Base-by-base conservation (phyloP, 73 alveolate genomes). In the Paramecium biaurelia region DNA sequence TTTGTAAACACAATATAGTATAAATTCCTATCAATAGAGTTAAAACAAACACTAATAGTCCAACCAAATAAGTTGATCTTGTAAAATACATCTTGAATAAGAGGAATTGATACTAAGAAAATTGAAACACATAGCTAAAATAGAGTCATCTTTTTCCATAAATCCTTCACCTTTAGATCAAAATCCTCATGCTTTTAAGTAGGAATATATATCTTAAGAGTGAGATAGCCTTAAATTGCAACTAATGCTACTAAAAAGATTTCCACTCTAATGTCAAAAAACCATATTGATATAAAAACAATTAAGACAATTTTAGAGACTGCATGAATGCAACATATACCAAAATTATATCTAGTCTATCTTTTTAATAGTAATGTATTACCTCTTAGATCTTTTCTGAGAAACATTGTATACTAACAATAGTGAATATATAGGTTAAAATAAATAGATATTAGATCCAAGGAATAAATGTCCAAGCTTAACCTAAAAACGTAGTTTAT, bases 401-500 rank as follows among this genome's bases (percentile, higher is more conserved):
- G 3, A 15, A 37, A 34, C 9, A 72, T 72, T 72, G 30, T 4
- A 72, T 72, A 15, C 10, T 4, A 14, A 32, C 0, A 35, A 72
- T 30, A 3, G 59, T 34, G 20, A 35, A 30, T 32, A 38, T 1
- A 34, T 35, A 72, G 23, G 26, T 15, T 35, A 72, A 9, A 28
- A 72, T 37, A 14, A 72, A 72, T 28, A 72, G 8, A n/a, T 72
- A 72, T 35, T 72, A 37, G 35, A 32, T 5, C 56, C 86, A 32
- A 28, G 86, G 86, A 35, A 72, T 37, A 34, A 72, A 72, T 72
- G 86, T 72, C 86, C 86, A 72, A n/a, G 86, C 86, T 12, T 32
- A 9, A 34, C 58, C 86, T 37, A 72, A 72, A 72, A 72, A 72
- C 63, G 86, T 21, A 15, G 58, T 72, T 72, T 72, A 72, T 72